phyloP scores from a whole-genome alignment of 768 basidiomycete species.

The Tricholoma furcatifolium region DNA sequence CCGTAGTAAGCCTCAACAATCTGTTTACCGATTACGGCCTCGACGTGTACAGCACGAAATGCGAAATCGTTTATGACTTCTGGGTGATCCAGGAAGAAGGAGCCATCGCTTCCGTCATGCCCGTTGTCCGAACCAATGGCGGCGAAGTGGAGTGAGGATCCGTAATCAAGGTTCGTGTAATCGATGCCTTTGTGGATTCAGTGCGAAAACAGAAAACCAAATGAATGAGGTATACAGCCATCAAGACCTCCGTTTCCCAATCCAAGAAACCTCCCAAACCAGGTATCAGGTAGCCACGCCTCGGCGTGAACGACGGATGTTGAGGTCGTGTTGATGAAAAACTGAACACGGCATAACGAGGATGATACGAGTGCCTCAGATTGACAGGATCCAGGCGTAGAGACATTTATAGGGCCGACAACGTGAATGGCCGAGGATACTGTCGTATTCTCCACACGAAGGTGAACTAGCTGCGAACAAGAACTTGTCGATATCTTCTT shows the following conservation, averaged over 20 bases:
- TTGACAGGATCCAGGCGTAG: constrained; percentile 9
- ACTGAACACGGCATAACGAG: constrained; percentile 10
- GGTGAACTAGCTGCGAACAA: neutral
- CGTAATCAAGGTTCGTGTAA: constrained; percentile 8
- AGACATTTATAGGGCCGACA: neutral
- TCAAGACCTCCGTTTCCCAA: constrained; percentile 6
- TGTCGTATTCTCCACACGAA: constrained; percentile 5
- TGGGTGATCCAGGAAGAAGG: constrained; percentile 3
- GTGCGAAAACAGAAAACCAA: no score
- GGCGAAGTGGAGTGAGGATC: constrained; percentile 6
- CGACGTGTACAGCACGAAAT: constrained; percentile 11
- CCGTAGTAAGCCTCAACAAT: constrained; percentile 12
- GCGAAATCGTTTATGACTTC: constrained; percentile 15
- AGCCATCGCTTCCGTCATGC: constrained; percentile 2
- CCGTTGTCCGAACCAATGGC: constrained; percentile 7
- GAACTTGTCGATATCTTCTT: neutral
- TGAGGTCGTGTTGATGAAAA: constrained; percentile 4
- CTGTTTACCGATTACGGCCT: constrained; percentile 10
- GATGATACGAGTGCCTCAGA: neutral
- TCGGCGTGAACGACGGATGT: constrained; percentile 9
- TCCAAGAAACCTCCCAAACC: constrained; percentile 9
- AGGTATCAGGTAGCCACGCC: constrained; percentile 11
- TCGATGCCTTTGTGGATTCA: neutral
- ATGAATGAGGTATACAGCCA: neutral
- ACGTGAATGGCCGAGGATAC: constrained; percentile 3